phyloP scores from a whole-genome alignment of 176 grass and related monocot species.

The Canna indica region DNA sequence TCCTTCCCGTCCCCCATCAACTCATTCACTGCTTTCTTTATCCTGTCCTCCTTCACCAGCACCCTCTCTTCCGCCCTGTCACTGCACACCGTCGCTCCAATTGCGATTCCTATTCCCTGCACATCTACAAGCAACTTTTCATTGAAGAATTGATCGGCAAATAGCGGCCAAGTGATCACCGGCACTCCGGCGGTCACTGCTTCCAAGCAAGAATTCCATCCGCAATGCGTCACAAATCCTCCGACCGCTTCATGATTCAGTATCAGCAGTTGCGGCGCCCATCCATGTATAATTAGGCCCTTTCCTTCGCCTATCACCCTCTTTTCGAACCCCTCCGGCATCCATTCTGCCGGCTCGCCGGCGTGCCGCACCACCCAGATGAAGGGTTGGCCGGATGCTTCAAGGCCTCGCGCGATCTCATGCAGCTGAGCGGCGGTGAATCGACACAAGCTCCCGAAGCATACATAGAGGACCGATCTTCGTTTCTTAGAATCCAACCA shows the following conservation, averaged over 20 bases:
- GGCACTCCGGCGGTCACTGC: constrained; percentile 1
- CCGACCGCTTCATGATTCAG: constrained; percentile 14
- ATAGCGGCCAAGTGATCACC: constrained; percentile 16
- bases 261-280: constrained; percentile 13
- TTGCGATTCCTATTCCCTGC: not conserved
- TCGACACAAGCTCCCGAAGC: constrained; percentile 35
- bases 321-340: constrained; percentile 34
- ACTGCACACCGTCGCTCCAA: not conserved
- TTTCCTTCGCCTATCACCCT: constrained; percentile 16
- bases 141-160: constrained; percentile 4
- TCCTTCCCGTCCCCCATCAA: constrained; percentile 11
- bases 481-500: constrained; percentile 35
- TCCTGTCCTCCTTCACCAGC: not conserved
- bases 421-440: constrained; percentile 23
- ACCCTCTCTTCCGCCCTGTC: not conserved
- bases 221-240: constrained; percentile 20
- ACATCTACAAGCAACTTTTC: constrained; percentile 12
- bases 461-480: constrained; percentile 42
- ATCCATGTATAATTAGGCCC: constrained; percentile 29
- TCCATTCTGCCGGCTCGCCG: constrained; percentile 14
- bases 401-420: constrained; percentile 43
- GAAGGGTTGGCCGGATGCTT: constrained; percentile 31
- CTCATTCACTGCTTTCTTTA: constrained; percentile 1
- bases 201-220: constrained; percentile 17
- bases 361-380: constrained; percentile 36